These are phyloP conservation scores for Termitomyces sp. DNA, from an alignment of 768 basidiomycete genomes.

Conservation along the genomic window DNA sequence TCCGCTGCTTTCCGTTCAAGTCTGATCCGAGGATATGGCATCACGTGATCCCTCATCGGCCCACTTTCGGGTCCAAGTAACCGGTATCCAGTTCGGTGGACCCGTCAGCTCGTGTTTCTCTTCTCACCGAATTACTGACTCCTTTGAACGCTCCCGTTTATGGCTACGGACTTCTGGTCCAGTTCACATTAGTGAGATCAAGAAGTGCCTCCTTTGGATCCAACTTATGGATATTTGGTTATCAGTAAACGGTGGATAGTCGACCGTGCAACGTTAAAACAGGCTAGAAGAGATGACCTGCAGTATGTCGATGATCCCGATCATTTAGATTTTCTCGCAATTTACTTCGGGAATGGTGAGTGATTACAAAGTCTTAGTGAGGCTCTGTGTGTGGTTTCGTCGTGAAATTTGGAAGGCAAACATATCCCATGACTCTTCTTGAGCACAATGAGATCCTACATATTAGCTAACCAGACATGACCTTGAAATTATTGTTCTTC, in stretches of 20 bases:
- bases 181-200: constrained; percentile 78
- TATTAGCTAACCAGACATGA: neutral
- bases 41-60: neutral
- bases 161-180: constrained; percentile 91
- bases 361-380: neutral
- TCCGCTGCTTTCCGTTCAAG: constrained; percentile 7
- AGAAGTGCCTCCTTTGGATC: constrained; percentile 16
- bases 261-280: constrained; percentile 66
- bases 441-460: neutral
- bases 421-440: neutral
- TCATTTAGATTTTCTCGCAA: constrained; percentile 70
- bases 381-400: neutral
- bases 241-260: constrained; percentile 88
- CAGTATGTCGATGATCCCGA: constrained; percentile 77
- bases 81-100: neutral
- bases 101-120: constrained; percentile 3
- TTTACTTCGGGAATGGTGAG: constrained; percentile 85
- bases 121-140: neutral
- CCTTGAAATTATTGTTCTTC: neutral
- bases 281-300: constrained; percentile 74
- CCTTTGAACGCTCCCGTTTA: constrained; percentile 18
- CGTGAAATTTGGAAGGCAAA: neutral
- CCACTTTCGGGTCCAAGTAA: neutral
- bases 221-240: constrained; percentile 11
- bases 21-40: neutral